Conservation (phyloP, 306 rosid species). For the Dalbergia cochinchinensis region DNA sequence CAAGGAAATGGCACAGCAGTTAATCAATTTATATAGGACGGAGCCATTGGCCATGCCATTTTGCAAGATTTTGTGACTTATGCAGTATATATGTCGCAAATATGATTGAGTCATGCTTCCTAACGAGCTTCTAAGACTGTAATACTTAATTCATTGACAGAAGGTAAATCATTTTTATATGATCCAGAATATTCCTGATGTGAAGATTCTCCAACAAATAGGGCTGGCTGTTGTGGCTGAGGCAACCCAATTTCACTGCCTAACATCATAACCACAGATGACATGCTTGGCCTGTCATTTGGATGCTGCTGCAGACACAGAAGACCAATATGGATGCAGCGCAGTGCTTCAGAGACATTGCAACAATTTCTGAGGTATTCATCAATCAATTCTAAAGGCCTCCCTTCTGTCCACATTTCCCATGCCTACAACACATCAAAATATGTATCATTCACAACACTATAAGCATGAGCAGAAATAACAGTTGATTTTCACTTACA, state of each 20-base stretch:
- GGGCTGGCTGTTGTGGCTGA: slow-evolving; percentile 58
- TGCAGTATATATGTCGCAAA: too few species aligned
- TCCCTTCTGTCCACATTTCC: slow-evolving; percentile 60
- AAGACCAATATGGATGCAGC: slow-evolving; percentile 60
- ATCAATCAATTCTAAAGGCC: slow-evolving; percentile 54
- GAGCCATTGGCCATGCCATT: too few species aligned
- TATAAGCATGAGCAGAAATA: not conserved
- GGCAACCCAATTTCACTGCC: slow-evolving; percentile 49
- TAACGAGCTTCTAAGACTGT: slow-evolving; percentile 30
- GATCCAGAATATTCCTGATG: not conserved
- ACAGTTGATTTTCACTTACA: slow-evolving; percentile 47
- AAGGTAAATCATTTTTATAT: not conserved
- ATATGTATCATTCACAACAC: not conserved
- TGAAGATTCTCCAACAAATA: slow-evolving; percentile 36
- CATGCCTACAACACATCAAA: slow-evolving; percentile 56
- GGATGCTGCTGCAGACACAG: slow-evolving; percentile 63
- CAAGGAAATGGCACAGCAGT: too few species aligned
- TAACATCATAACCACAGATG: slow-evolving; percentile 58
- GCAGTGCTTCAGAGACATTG: slow-evolving; percentile 46
- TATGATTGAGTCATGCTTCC: not conserved
- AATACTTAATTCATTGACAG: slow-evolving; percentile 29
- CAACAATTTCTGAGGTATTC: slow-evolving; percentile 29
- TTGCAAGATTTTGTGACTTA: too few species aligned
- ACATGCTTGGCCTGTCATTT: slow-evolving; percentile 48
- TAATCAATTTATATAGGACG: too few species aligned